phyloP scores from a whole-genome alignment of 768 basidiomycete species.

The Collybia mongolica region DNA sequence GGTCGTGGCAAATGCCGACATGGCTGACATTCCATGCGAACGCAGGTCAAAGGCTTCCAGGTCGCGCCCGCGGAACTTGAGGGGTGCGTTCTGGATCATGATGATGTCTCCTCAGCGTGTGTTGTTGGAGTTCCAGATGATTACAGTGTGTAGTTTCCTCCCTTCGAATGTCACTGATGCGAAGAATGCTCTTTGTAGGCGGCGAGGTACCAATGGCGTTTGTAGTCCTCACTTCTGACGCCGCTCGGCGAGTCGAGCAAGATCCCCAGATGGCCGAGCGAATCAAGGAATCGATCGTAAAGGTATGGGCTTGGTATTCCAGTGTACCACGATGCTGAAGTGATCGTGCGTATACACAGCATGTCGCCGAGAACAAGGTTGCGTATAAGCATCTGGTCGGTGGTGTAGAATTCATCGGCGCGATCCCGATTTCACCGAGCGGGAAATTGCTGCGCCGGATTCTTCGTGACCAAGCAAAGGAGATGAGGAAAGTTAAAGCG shows the following conservation, averaged over 20 bases:
- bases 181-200: conserved; percentile 22
- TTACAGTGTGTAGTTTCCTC: conserved; percentile 39
- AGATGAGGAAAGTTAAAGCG: conserved; percentile 7
- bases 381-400: conserved; percentile 59
- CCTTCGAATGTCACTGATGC: not conserved
- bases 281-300: conserved; percentile 45
- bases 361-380: conserved; percentile 53
- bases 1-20: not conserved
- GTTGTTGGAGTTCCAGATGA: conserved; percentile 69
- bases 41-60: conserved; percentile 65
- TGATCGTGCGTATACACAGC: conserved; percentile 25
- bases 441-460: conserved; percentile 53
- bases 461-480: conserved; percentile 48
- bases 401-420: conserved; percentile 54
- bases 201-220: conserved; percentile 75
- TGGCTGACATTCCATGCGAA: conserved; percentile 29
- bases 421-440: conserved; percentile 63
- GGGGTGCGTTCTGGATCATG: conserved; percentile 59
- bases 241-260: conserved; percentile 30
- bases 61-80: conserved; percentile 76
- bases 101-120: conserved; percentile 59
- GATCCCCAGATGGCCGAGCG: conserved; percentile 24
- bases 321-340: no score
- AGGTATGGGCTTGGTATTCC: conserved; percentile 30
- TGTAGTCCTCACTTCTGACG: conserved; percentile 49